Evolutionary conservation across 2,329 filamentous ascomycete species (phyloP).

Genomic region (Aspergillus calidoustus): DNA sequence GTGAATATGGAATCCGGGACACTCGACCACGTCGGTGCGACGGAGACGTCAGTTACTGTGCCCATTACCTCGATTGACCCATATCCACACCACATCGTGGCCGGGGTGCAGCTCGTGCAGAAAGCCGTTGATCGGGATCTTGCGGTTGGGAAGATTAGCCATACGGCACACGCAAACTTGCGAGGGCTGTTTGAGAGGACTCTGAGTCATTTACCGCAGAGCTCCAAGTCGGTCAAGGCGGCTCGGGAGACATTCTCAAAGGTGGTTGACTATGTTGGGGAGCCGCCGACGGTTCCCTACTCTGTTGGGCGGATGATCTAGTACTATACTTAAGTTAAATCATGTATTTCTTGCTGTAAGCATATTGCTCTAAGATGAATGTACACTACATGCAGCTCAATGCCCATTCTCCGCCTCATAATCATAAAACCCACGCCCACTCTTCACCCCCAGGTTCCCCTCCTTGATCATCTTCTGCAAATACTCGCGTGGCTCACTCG

Average conservation of each 20-base stretch:
- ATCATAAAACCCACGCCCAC: conserved; percentile 11
- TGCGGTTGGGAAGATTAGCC: conserved; percentile 28
- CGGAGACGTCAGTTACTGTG: conserved; percentile 7
- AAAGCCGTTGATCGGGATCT: conserved; percentile 33
- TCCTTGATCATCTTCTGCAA: conserved; percentile 10
- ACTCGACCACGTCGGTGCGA: not conserved
- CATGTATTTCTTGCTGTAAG: not conserved
- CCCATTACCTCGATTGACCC: conserved; percentile 37
- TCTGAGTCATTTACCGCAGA: conserved; percentile 34
- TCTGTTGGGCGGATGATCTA: not conserved
- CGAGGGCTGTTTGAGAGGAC: conserved; percentile 30
- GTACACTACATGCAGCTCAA: not conserved
- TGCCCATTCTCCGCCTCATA: not conserved
- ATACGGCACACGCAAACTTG: conserved; percentile 28
- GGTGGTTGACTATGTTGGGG: not conserved
- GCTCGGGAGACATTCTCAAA: conserved; percentile 18
- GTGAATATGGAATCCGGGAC: conserved; percentile 11
- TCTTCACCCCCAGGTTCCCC: conserved; percentile 9
- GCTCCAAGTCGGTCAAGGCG: conserved; percentile 34
- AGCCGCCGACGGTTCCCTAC: not conserved
- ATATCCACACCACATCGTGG: conserved; percentile 38
- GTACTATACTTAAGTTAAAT: no score
- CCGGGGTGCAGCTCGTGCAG: conserved; percentile 33
- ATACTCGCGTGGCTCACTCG: conserved; percentile 3
- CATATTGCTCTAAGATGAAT: not conserved